Evolutionary conservation across 2,329 filamentous ascomycete genomes (phyloP).

Genomic region (Fusarium staphyleae): DNA sequence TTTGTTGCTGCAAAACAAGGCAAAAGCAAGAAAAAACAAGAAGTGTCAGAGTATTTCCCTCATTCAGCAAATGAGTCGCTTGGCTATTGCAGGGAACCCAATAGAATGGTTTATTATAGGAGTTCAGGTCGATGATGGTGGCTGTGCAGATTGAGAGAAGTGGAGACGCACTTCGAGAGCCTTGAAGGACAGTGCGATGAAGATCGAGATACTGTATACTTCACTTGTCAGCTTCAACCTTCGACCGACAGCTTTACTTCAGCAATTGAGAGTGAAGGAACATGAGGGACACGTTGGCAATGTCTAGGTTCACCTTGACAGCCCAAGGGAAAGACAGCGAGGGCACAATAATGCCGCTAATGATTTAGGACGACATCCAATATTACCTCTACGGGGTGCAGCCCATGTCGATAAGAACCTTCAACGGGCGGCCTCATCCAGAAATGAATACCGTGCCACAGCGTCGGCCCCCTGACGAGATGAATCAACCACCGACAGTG

Average conservation of each 20-base stretch:
- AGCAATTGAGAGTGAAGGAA: too few relatives aligned
- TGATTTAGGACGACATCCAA: not conserved
- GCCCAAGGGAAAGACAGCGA: not conserved
- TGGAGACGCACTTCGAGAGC: not conserved
- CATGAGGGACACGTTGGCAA: too few relatives aligned
- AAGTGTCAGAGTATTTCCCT: not conserved
- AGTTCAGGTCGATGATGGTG: conserved; percentile 32
- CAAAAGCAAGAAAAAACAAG: conserved; percentile 1
- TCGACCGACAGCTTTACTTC: not conserved
- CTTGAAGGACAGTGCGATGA: conserved; percentile 3
- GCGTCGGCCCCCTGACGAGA: not conserved
- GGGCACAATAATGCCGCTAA: conserved; percentile 1
- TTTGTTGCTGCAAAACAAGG: conserved; percentile 4
- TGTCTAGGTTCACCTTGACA: conserved; percentile 1
- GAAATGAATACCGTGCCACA: conserved; percentile 7
- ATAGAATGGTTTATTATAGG: conserved; percentile 4
- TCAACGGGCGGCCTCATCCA: conserved; percentile 7
- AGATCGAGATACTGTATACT: conserved; percentile 1
- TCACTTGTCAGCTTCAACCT: too few relatives aligned
- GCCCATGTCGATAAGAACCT: not conserved
- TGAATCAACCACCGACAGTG: conserved; percentile 7
- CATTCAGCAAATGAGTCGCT: not conserved
- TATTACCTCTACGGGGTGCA: too few relatives aligned
- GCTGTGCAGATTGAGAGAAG: conserved; percentile 32
- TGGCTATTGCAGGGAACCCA: not conserved